These are phyloP conservation scores for Cutaneotrichosporon cavernicola DNA, from an alignment of 1,284 basidiomycete genomes.

Conservation along the genomic window DNA sequence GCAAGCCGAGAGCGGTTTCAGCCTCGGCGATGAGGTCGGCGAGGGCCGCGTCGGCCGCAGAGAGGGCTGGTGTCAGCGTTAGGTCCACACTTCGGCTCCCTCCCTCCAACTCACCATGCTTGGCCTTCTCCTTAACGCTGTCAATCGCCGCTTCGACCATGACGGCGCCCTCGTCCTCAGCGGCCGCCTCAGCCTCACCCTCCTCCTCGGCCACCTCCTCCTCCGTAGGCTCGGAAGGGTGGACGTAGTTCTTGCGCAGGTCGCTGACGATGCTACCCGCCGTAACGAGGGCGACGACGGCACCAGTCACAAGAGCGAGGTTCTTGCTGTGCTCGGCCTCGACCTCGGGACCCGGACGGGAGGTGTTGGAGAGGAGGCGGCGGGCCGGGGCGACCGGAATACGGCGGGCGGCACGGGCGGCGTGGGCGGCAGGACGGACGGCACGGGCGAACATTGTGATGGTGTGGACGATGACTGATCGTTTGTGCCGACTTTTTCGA, in stretches of 20 bases:
- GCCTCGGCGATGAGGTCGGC: conserved; percentile 16
- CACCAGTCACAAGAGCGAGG: conserved; percentile 1
- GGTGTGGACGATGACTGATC: not conserved
- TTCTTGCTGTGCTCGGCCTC: conserved; percentile 11
- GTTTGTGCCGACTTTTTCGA: not conserved
- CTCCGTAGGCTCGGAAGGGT: conserved; percentile 12
- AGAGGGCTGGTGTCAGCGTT: not conserved
- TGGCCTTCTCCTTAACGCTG: not conserved
- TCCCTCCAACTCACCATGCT: conserved; percentile 1
- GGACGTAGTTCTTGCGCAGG: conserved; percentile 11
- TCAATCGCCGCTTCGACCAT: not conserved
- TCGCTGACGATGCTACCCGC: not conserved
- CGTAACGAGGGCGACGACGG: conserved; percentile 11
- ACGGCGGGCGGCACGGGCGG: not conserved
- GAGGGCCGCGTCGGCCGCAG: conserved; percentile 13
- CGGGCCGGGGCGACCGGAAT: not conserved
- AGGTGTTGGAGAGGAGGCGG: not conserved
- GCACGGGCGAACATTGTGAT: conserved; percentile 9
- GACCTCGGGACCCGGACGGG: not conserved
- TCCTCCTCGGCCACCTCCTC: conserved; percentile 13
- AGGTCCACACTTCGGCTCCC: not conserved
- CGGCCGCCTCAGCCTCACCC: conserved; percentile 10
- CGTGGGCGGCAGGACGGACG: conserved; percentile 4
- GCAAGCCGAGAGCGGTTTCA: conserved; percentile 19
- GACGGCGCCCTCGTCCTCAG: not conserved